A percentile compares a stretch with the other conserved stretches of the same genome.
Evolutionary conservation across 352 stramenopile species (phyloP).

Genomic region (Ochromonadaceae sp.): DNA sequence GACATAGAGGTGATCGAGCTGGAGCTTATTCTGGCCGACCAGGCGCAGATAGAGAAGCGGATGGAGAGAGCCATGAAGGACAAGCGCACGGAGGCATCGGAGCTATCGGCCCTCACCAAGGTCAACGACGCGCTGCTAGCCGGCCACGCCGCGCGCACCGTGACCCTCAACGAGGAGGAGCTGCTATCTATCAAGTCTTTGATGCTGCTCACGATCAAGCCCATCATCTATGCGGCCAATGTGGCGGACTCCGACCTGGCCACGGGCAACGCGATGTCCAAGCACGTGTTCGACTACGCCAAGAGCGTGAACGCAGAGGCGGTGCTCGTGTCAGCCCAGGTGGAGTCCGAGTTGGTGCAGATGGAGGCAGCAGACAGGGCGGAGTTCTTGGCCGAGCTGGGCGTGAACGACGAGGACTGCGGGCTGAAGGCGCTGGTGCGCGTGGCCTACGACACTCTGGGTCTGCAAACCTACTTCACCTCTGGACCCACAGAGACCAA

Average conservation of each 20-base stretch:
- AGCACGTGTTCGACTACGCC: conserved; percentile 44
- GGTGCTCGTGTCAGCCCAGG: conserved; percentile 57
- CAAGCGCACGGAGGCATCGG: conserved; percentile 35
- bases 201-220: conserved; percentile 37
- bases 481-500: conserved; percentile 55
- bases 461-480: conserved; percentile 93
- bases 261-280: conserved; percentile 74
- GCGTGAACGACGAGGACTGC: conserved; percentile 30
- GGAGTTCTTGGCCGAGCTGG: conserved; percentile 76
- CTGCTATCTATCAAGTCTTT: conserved; percentile 29
- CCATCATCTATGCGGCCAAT: conserved; percentile 91
- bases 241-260: conserved; percentile 84
- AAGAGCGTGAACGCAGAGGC: conserved; percentile 45
- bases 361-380: conserved; percentile 67
- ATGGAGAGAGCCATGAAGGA: conserved; percentile 40
- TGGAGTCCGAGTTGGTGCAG: conserved; percentile 55
- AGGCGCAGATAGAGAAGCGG: conserved; percentile 56
- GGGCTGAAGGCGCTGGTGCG: conserved; percentile 50
- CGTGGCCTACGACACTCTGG: conserved; percentile 73
- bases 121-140: not conserved
- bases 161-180: conserved; percentile 29
- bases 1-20: conserved; percentile 95
- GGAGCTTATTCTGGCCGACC: conserved; percentile 82
- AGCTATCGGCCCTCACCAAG: conserved; percentile 30
- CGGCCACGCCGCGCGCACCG: conserved; percentile 22